Evolutionary conservation across 108 stramenopile species (phyloP).

Genomic region (Skeletonema costatum): DNA sequence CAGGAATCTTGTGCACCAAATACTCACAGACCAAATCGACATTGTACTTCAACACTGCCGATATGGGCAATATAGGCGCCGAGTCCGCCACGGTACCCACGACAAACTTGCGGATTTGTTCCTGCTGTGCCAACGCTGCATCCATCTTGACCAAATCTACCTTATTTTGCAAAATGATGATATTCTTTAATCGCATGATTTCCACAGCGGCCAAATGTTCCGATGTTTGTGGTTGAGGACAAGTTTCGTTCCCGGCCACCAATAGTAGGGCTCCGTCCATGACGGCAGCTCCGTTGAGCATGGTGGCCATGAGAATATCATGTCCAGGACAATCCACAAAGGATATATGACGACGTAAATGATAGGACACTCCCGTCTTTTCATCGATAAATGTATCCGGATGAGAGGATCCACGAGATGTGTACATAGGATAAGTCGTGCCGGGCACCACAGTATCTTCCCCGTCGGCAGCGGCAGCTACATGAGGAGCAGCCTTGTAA

Average conservation of each 20-base stretch:
- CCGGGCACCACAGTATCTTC: conserved; percentile 46
- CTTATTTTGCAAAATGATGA: conserved; percentile 99
- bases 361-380: conserved; percentile 78
- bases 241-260: conserved; percentile 99
- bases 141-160: conserved; percentile 99
- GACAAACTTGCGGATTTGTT: conserved; percentile 97
- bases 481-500: conserved; percentile 86
- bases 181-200: conserved; percentile 99
- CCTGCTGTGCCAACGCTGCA: conserved; percentile 95
- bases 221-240: conserved; percentile 99
- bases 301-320: conserved; percentile 99
- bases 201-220: conserved; percentile 99
- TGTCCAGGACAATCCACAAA: conserved; percentile 99
- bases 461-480: conserved; percentile 48
- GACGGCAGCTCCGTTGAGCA: conserved; percentile 99
- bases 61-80: conserved; percentile 98
- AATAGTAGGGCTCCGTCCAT: conserved; percentile 99
- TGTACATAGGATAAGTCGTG: conserved; percentile 76
- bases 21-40: conserved; percentile 99
- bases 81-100: conserved; percentile 97
- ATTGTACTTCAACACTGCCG: conserved; percentile 98
- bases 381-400: conserved; percentile 93
- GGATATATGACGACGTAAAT: conserved; percentile 94
- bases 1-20: conserved; percentile 94
- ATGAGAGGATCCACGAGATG: conserved; percentile 91